Evolutionary conservation across 2,329 filamentous ascomycete species (phyloP), one percentile per base, ranked within the genome.

Genomic region (Fusarium scirpi): DNA sequence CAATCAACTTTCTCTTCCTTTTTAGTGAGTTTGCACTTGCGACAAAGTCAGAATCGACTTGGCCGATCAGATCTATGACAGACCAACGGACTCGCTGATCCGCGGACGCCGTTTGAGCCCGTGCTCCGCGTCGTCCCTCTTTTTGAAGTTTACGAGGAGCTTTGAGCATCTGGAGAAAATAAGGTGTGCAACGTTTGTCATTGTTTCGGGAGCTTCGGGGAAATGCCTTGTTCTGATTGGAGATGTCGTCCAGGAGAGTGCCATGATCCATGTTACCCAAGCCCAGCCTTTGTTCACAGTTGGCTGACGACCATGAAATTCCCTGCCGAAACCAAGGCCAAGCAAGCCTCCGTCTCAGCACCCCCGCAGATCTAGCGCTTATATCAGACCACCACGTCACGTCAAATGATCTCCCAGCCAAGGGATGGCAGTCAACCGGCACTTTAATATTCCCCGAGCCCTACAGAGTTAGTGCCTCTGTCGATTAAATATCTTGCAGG

Each of bases 321-420:
- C 24, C 22, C 22, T 24, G 30, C 11, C 15, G 13, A 45, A 32
- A 47, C n/a, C 44, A 40, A 40, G 30, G 30, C 16, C 30, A 49
- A 46, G 40, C n/a, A 55, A 32, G 20, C 5, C 25, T 65, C 29
- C 34, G 44, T 51, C 20, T 49, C n/a, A 55, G 16, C 7, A 53
- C 24, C 44, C 60, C 53, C 61, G 54, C 62, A 58, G 34, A 18
- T 46, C 27, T 65, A 58, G 60, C 30, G 60, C 62, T 65, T 47
- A 65, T 62, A 41, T 38, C 7, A 38, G 22, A n/a, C 49, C 43
- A 63, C 51, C 38, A 40, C 41, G 40, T 45, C 40, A 34, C 38
- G 38, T 44, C 40, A 59, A 53, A n/a, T 56, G 24, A 58, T 53
- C 49, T n/a, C 24, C 16, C 12, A 38, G 24, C n/a, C 44, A 25